A percentile compares a stretch with the other conserved stretches of the same genome.
Conservation (phyloP, 106 monocot genomes). For the Cymbidium sinense region DNA sequence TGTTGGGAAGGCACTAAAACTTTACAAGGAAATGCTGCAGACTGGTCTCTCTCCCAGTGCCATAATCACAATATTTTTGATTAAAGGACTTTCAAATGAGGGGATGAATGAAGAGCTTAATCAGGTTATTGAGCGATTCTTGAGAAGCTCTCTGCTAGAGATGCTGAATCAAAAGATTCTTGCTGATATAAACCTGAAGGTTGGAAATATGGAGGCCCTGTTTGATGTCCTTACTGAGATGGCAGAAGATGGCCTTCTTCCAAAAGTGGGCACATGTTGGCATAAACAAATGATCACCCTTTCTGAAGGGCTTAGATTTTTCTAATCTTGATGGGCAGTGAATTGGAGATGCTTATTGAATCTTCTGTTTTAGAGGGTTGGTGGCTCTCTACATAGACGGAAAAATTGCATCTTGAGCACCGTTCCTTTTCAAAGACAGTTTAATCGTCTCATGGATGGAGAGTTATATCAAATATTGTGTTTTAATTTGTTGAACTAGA, state of each 20-base stretch:
- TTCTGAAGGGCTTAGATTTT: neutral
- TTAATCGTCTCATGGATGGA: neutral
- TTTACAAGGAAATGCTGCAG: constrained; percentile 62
- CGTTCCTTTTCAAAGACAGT: neutral
- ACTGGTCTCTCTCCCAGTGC: constrained; percentile 54
- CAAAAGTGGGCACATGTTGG: constrained; percentile 23
- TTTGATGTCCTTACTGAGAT: constrained; percentile 53
- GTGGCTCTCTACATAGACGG: neutral
- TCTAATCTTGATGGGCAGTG: neutral
- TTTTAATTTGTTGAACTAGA: neutral
- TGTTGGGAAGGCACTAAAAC: constrained; percentile 44
- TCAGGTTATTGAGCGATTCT: constrained; percentile 44
- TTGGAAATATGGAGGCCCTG: constrained; percentile 69
- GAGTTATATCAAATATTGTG: neutral
- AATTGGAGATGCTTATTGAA: constrained; percentile 3
- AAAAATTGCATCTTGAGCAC: neutral
- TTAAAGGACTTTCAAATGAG: constrained; percentile 52
- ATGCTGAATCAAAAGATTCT: constrained; percentile 65
- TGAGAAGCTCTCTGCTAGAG: constrained; percentile 39
- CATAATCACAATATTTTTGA: constrained; percentile 48
- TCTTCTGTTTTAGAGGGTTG: neutral
- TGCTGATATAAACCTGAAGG: constrained; percentile 55
- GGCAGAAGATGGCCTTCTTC: constrained; percentile 70
- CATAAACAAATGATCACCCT: neutral
- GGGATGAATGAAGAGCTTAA: constrained; percentile 49